phyloP scores from a whole-genome alignment of 257 asterid species.

The Asclepias syriaca region DNA sequence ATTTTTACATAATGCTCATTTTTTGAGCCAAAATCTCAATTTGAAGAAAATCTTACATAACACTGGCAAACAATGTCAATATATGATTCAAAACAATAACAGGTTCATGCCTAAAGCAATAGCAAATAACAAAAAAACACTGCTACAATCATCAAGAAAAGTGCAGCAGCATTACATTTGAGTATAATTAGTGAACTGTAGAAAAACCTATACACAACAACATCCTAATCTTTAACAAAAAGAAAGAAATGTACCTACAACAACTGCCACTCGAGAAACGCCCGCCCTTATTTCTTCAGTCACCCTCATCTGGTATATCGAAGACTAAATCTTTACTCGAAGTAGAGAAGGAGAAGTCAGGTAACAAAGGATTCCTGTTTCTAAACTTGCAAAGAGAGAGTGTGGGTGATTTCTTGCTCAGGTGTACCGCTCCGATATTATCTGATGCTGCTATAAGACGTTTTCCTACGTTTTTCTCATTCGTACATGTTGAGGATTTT shows the following conservation, averaged over 20 bases:
- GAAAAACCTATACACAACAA: background rate
- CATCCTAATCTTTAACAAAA: background rate
- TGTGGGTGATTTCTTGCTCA: conserved; percentile 18
- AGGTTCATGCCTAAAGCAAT: background rate
- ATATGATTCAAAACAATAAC: too few species aligned
- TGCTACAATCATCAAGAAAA: background rate
- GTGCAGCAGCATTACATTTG: background rate
- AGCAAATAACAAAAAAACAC: background rate
- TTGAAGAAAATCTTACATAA: too few species aligned
- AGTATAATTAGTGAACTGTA: background rate
- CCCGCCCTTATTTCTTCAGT: background rate
- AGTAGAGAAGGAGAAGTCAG: conserved; percentile 2
- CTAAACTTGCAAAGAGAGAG: conserved; percentile 27
- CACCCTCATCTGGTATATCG: conserved; percentile 4
- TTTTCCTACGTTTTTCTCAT: conserved; percentile 39
- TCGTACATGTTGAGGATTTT: conserved; percentile 17
- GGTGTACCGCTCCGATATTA: conserved; percentile 31
- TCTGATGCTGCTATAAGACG: conserved; percentile 40
- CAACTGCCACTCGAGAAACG: background rate
- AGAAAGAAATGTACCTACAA: background rate
- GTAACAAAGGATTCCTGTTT: conserved; percentile 11
- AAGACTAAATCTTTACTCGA: conserved; percentile 1
- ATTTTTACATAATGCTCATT: too few species aligned
- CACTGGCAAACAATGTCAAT: too few species aligned
- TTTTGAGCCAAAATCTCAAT: too few species aligned